A percentile compares a stretch with the other conserved stretches of the same genome.
phyloP scores from a whole-genome alignment of 2,329 filamentous ascomycete genomes.

The Aspergillus arachidicola region DNA sequence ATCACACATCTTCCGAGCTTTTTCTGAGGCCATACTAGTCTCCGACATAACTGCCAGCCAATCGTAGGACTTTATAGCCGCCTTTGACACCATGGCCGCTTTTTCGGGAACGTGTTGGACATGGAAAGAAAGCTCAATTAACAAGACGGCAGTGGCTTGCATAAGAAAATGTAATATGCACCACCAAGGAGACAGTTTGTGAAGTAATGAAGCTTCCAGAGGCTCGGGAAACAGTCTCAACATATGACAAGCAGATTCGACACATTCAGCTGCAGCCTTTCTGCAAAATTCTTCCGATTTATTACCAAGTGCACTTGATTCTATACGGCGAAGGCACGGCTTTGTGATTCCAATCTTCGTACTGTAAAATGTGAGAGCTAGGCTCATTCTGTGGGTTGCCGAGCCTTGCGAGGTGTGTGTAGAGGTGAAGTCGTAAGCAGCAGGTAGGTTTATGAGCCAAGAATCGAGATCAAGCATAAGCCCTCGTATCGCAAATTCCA shows the following conservation, averaged over 20 bases:
- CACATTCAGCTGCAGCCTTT: slow-evolving; percentile 43
- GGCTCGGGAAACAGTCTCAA: slow-evolving; percentile 44
- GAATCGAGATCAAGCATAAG: slow-evolving; percentile 41
- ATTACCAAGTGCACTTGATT: slow-evolving; percentile 35
- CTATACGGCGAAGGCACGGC: slow-evolving; percentile 46
- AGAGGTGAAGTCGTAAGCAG: slow-evolving; percentile 43
- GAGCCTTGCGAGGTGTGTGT: slow-evolving; percentile 39
- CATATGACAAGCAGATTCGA: slow-evolving; percentile 46
- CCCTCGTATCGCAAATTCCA: slow-evolving; percentile 41
- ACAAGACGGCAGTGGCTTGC: slow-evolving; percentile 46
- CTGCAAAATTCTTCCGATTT: slow-evolving; percentile 41
- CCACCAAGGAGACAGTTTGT: slow-evolving; percentile 48
- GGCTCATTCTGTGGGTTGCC: slow-evolving; percentile 38
- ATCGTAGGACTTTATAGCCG: slow-evolving; percentile 38
- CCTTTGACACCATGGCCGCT: slow-evolving; percentile 37
- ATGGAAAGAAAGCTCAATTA: slow-evolving; percentile 47
- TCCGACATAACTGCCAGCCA: slow-evolving; percentile 38
- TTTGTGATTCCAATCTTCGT: slow-evolving; percentile 46
- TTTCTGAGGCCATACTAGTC: slow-evolving; percentile 31
- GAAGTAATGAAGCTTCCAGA: slow-evolving; percentile 39
- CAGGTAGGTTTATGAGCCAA: slow-evolving; percentile 44
- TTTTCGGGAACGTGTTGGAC: slow-evolving; percentile 48
- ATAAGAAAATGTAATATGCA: slow-evolving; percentile 48
- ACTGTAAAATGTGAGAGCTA: slow-evolving; percentile 48
- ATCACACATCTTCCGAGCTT: slow-evolving; percentile 41